phyloP scores from a whole-genome alignment of 441 rosid genomes.

The Eruca vesicaria region DNA sequence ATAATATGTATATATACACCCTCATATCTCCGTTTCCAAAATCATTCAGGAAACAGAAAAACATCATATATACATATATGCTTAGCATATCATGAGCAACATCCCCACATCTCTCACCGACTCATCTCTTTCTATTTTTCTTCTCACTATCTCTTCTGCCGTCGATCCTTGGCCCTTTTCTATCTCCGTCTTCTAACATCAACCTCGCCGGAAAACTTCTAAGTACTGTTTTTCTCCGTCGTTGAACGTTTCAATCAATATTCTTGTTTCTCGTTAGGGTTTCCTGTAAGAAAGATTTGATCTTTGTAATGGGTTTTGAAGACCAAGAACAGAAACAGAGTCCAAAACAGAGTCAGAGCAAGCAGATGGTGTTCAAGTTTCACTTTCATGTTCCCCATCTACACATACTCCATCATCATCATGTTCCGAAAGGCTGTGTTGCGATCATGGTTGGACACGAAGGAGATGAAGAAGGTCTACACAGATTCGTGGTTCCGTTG shows the following conservation, averaged over 20 bases:
- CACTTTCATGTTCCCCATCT: conserved; percentile 50
- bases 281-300: conserved; percentile 11
- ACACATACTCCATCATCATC: conserved; percentile 45
- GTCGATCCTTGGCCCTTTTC: conserved; percentile 83
- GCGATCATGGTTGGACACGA: conserved; percentile 76
- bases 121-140: conserved; percentile 67
- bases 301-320: conserved; percentile 44
- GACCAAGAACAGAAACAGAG: conserved; percentile 31
- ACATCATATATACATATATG: neutral
- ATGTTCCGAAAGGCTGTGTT: conserved; percentile 70
- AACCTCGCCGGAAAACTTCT: conserved; percentile 10
- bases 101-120: conserved; percentile 77
- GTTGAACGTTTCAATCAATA: no score
- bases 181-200: conserved; percentile 38
- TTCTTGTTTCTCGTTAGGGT: conserved; percentile 7
- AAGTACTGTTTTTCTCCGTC: neutral
- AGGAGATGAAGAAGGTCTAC: conserved; percentile 51
- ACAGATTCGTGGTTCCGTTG: conserved; percentile 73
- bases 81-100: conserved; percentile 72
- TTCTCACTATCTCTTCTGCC: conserved; percentile 69
- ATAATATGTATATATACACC: neutral
- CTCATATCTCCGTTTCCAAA: conserved; percentile 2
- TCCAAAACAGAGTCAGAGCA: conserved; percentile 5
- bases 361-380: conserved; percentile 35
- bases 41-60: neutral